phyloP scores from a whole-genome alignment of 2,329 filamentous ascomycete genomes.

The Thielaviopsis euricoi region DNA sequence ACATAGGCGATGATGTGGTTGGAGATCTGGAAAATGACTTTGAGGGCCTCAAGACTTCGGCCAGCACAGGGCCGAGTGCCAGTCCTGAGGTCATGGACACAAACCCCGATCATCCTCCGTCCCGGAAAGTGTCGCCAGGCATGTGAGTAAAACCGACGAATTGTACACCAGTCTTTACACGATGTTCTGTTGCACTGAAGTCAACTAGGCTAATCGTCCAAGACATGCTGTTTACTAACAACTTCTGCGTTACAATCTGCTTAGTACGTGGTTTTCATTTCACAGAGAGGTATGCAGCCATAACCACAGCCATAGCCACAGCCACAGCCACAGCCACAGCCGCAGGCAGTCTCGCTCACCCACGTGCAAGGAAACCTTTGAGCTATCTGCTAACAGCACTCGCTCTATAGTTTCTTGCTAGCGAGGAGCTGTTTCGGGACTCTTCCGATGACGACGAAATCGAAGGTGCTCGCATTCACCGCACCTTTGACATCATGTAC shows the following conservation, averaged over 20 bases:
- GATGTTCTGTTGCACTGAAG: too few species aligned
- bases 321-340: too few species aligned
- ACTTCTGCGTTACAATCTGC: too few species aligned
- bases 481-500: constrained; percentile 44
- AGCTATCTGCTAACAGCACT: background rate
- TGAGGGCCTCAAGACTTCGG: constrained; percentile 35
- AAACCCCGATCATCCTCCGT: background rate
- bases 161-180: too few species aligned
- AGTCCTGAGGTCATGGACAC: background rate
- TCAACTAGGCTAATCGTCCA: too few species aligned
- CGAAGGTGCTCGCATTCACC: constrained; percentile 37
- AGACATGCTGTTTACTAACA: too few species aligned
- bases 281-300: constrained; percentile 30
- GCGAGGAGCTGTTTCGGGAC: constrained; percentile 30
- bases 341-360: too few species aligned
- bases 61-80: constrained; percentile 14
- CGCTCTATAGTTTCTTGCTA: constrained; percentile 29
- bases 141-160: constrained; percentile 1
- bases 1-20: constrained; percentile 27
- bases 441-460: constrained; percentile 32
- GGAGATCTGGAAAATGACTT: constrained; percentile 41
- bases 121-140: background rate
- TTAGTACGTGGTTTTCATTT: constrained; percentile 29
- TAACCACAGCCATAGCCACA: too few species aligned
- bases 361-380: background rate